A percentile compares a stretch with the other conserved stretches of the same genome.
phyloP scores from a whole-genome alignment of 352 stramenopile species.

The Thraustotheca clavata region DNA sequence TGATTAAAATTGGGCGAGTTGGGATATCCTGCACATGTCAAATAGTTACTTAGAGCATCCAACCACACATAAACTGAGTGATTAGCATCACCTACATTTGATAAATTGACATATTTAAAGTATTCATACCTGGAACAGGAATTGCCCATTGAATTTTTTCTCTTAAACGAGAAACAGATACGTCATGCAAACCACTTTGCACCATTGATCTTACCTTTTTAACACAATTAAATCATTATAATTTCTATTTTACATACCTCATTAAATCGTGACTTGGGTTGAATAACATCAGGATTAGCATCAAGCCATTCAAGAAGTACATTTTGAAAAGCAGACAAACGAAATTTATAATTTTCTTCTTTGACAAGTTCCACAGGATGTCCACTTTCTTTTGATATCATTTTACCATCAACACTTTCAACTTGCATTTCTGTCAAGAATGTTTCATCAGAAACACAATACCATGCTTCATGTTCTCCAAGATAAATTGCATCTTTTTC shows the following conservation, averaged over 20 bases:
- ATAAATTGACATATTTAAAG: background rate
- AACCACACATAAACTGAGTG: constrained; percentile 99
- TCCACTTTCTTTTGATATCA: constrained; percentile 87
- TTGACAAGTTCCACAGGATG: constrained; percentile 91
- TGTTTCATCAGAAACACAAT: constrained; percentile 98
- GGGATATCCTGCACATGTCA: constrained; percentile 93
- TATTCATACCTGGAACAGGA: constrained; percentile 64
- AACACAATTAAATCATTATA: constrained; percentile 9
- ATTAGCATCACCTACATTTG: constrained; percentile 33
- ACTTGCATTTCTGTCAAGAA: constrained; percentile 98
- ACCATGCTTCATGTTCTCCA: constrained; percentile 97
- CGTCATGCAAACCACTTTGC: constrained; percentile 86
- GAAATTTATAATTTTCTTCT: constrained; percentile 99
- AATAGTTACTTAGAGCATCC: constrained; percentile 98
- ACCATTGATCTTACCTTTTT: constrained; percentile 71
- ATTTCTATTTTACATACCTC: constrained; percentile 44
- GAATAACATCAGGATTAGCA: constrained; percentile 83
- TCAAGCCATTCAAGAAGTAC: constrained; percentile 87
- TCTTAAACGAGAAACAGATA: constrained; percentile 94
- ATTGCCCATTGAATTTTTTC: constrained; percentile 96
- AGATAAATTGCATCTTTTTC: constrained; percentile 95
- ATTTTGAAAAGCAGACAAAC: constrained; percentile 91
- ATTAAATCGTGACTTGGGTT: constrained; percentile 86
- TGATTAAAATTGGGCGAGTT: constrained; percentile 23
- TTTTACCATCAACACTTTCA: constrained; percentile 54